These are phyloP conservation scores for Pontederia crassipes DNA, from an alignment of 176 grass and related monocot genomes.

Conservation along the genomic window DNA sequence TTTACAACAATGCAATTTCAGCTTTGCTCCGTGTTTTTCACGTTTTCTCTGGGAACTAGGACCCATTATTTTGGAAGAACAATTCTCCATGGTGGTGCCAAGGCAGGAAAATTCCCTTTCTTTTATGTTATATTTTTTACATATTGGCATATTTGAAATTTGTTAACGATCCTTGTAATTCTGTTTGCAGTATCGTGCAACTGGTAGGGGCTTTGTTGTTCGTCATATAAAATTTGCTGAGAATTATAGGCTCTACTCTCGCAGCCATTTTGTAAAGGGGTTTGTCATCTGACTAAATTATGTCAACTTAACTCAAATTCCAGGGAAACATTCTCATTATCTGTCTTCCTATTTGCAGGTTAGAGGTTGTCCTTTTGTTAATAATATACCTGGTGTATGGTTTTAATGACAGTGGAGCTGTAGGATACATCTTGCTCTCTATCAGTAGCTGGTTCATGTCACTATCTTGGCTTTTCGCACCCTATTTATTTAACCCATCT, in stretches of 20 bases:
- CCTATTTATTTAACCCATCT: conserved; percentile 86
- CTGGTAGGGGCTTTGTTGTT: conserved; percentile 89
- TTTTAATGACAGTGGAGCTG: conserved; percentile 68
- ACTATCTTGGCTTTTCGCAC: conserved; percentile 90
- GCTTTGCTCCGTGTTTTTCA: conserved; percentile 88
- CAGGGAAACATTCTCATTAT: conserved; percentile 9
- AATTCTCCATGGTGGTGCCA: conserved; percentile 92
- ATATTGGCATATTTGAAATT: conserved; percentile 9
- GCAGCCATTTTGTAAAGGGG: conserved; percentile 97
- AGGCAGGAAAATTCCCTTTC: conserved; percentile 29
- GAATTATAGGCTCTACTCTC: conserved; percentile 84
- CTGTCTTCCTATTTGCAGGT: conserved; percentile 34
- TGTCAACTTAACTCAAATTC: neutral
- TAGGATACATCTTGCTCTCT: conserved; percentile 86
- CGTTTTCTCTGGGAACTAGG: conserved; percentile 88
- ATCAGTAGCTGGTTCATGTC: conserved; percentile 97
- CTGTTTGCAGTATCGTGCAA: conserved; percentile 62
- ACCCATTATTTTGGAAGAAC: conserved; percentile 91
- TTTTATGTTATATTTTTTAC: neutral
- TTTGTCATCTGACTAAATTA: conserved; percentile 29
- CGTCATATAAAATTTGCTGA: conserved; percentile 84
- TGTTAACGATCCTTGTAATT: conserved; percentile 7
- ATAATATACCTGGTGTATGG: conserved; percentile 67
- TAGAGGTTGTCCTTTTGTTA: conserved; percentile 81
- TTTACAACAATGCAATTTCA: conserved; percentile 95